A percentile compares a stretch with the other conserved stretches of the same genome.
Conservation (phyloP, 2,329 filamentous ascomycete species). For the Pestalotiopsis sp. region DNA sequence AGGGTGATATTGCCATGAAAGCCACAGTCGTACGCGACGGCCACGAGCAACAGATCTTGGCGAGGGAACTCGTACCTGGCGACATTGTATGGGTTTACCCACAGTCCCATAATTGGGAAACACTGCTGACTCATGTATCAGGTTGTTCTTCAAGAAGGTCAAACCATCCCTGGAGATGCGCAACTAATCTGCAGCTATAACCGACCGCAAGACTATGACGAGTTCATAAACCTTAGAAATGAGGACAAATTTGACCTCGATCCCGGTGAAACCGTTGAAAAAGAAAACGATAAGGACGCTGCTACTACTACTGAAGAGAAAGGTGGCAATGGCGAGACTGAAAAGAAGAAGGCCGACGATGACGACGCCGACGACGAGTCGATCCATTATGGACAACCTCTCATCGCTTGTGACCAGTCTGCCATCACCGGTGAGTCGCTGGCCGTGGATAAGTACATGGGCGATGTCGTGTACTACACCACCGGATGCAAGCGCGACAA, state of each 20-base stretch:
- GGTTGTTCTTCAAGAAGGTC: conserved; percentile 69
- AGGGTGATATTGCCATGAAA: conserved; percentile 80
- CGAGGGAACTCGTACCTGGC: conserved; percentile 74
- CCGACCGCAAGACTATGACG: conserved; percentile 50
- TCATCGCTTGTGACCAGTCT: conserved; percentile 76
- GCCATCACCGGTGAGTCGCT: conserved; percentile 82
- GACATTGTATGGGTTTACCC: conserved; percentile 62
- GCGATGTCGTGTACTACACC: conserved; percentile 76
- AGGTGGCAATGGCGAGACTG: conserved; percentile 52
- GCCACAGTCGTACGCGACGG: conserved; percentile 70
- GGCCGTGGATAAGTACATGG: conserved; percentile 79
- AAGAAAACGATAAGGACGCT: conserved; percentile 42
- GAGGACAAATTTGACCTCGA: conserved; percentile 28
- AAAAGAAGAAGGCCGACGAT: conserved; percentile 61
- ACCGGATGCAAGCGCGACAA: conserved; percentile 83
- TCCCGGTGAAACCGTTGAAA: conserved; percentile 17
- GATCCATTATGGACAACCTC: conserved; percentile 63
- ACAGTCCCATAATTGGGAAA: neutral
- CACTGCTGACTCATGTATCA: conserved; percentile 4
- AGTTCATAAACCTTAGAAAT: conserved; percentile 33
- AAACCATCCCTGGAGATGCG: conserved; percentile 70
- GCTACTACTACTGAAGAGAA: conserved; percentile 44
- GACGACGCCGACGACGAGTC: conserved; percentile 53
- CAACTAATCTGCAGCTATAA: conserved; percentile 75
- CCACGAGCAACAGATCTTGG: conserved; percentile 68